phyloP scores from a whole-genome alignment of 2,329 filamentous ascomycete species.

The Lasiodiplodia gonubiensis region DNA sequence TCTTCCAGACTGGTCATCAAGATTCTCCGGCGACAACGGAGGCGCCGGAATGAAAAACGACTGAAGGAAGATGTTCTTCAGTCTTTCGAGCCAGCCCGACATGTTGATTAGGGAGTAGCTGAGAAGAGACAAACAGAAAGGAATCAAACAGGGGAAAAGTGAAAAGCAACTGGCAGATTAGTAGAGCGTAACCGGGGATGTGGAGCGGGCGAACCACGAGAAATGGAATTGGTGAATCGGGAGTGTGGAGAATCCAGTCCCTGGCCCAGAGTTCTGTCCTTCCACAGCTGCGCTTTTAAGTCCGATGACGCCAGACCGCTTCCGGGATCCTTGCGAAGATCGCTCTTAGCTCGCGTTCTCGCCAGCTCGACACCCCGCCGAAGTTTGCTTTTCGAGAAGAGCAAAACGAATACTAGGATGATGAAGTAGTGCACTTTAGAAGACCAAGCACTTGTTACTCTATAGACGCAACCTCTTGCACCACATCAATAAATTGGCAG shows the following conservation, averaged over 20 bases:
- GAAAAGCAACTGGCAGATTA: not conserved
- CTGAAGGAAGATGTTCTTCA: conserved; percentile 32
- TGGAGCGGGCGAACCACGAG: not conserved
- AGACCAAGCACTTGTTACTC: too few relatives aligned
- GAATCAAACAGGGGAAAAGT: not conserved
- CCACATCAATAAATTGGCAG: not conserved
- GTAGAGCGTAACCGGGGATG: not conserved
- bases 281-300: conserved; percentile 10
- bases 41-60: conserved; percentile 45
- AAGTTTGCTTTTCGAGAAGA: not conserved
- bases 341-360: not conserved
- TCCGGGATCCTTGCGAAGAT: conserved; percentile 18
- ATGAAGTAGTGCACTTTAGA: too few relatives aligned
- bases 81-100: conserved; percentile 21
- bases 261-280: conserved; percentile 16
- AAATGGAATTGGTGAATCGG: not conserved
- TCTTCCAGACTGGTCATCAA: conserved; percentile 41
- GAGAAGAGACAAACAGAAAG: not conserved
- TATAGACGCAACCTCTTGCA: not conserved
- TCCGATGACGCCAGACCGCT: conserved; percentile 27
- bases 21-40: conserved; percentile 50
- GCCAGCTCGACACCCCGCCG: not conserved
- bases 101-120: conserved; percentile 2
- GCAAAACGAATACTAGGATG: not conserved
- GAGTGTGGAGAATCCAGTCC: conserved; percentile 18